phyloP scores from a whole-genome alignment of 495 filamentous ascomycete species.

The Aspergillus coremiiformis region DNA sequence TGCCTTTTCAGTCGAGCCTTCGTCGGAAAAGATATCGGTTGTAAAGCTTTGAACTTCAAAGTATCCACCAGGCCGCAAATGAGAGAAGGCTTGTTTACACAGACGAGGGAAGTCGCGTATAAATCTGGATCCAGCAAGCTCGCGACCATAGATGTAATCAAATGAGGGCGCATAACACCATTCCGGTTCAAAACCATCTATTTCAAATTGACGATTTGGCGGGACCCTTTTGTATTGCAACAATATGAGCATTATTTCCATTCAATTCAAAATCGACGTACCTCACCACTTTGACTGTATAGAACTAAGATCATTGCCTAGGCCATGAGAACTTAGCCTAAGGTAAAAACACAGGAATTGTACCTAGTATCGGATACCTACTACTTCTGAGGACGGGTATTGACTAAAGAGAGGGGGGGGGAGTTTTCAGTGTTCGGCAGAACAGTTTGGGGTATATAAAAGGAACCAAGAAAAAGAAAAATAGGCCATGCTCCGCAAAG shows the following conservation, averaged over 20 bases:
- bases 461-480: not conserved
- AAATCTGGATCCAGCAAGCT: not conserved
- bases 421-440: too few species aligned
- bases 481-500: not conserved
- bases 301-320: not conserved
- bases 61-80: not conserved
- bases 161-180: not conserved
- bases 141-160: not conserved
- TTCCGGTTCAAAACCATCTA: not conserved
- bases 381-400: not conserved
- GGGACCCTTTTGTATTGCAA: too few species aligned
- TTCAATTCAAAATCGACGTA: not conserved
- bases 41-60: conserved; percentile 30
- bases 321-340: not conserved
- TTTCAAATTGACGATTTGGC: not conserved
- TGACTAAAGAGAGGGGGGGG: too few species aligned
- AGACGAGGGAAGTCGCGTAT: not conserved
- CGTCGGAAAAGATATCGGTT: conserved; percentile 42
- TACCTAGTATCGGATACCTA: not conserved
- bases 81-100: not conserved
- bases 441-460: too few species aligned
- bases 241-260: too few species aligned
- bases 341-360: not conserved
- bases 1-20: conserved; percentile 39
- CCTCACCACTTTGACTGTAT: not conserved